Conservation (phyloP, 2,329 filamentous ascomycete genomes). For the Hypoxylon sp. region DNA sequence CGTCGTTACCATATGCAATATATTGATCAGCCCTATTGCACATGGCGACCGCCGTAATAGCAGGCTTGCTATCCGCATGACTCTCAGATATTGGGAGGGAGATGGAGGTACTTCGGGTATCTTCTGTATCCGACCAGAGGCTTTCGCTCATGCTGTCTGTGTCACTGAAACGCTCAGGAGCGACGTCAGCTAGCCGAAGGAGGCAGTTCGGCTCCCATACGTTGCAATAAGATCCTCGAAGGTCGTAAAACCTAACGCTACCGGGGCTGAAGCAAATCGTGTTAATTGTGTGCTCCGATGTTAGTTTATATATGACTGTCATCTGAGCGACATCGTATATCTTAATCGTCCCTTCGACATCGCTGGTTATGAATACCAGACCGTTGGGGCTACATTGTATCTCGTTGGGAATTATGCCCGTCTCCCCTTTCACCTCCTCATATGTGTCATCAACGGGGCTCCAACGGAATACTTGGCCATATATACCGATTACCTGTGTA, state of each 20-base stretch:
- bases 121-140: not conserved
- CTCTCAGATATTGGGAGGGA: not conserved
- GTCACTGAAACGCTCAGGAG: constrained; percentile 16
- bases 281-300: constrained; percentile 35
- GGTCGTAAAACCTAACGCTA: constrained; percentile 44
- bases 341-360: constrained; percentile 38
- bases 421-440: constrained; percentile 39
- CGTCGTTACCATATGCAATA: not conserved
- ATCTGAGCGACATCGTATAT: constrained; percentile 44
- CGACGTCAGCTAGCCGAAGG: constrained; percentile 30
- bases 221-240: constrained; percentile 44
- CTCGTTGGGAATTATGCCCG: constrained; percentile 26
- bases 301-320: constrained; percentile 43
- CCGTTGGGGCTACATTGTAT: constrained; percentile 40
- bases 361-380: constrained; percentile 39
- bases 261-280: constrained; percentile 41
- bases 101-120: not conserved
- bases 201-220: constrained; percentile 49
- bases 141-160: constrained; percentile 2
- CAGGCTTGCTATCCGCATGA: not conserved
- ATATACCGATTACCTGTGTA: constrained; percentile 45
- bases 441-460: constrained; percentile 40
- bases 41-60: not conserved
- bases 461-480: constrained; percentile 50
- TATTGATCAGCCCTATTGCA: not conserved